phyloP scores from a whole-genome alignment of 805 yeast genomes.

The Zygosaccharomyces pseudorouxii region DNA sequence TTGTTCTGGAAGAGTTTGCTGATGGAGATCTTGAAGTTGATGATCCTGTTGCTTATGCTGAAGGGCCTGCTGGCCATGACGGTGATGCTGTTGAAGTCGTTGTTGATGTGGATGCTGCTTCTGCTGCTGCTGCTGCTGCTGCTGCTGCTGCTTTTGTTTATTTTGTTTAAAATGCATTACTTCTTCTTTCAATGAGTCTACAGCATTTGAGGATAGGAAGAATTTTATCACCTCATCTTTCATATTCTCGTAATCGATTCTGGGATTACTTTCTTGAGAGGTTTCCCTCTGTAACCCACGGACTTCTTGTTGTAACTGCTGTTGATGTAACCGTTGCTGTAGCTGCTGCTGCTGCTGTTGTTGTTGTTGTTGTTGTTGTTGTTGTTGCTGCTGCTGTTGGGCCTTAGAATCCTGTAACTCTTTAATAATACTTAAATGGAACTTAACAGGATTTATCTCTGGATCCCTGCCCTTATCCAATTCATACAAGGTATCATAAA shows the following conservation, averaged over 20 bases:
- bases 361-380: conserved; percentile 4
- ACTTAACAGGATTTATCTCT: conserved; percentile 32
- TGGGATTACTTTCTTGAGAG: background rate
- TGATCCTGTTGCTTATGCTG: background rate
- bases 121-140: conserved; percentile 6
- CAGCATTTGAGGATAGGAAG: conserved; percentile 25
- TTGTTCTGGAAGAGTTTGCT: background rate
- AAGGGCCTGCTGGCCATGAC: background rate
- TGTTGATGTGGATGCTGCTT: conserved; percentile 1
- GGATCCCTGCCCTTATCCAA: conserved; percentile 39
- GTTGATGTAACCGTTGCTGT: conserved; percentile 11
- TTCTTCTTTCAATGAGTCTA: conserved; percentile 30
- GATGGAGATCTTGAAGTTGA: background rate
- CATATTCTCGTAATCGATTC: conserved; percentile 16
- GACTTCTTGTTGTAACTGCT: background rate
- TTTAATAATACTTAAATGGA: conserved; percentile 33
- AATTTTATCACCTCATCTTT: conserved; percentile 24
- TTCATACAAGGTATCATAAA: conserved; percentile 65
- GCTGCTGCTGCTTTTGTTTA: conserved; percentile 22
- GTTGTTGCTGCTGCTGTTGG: conserved; percentile 9
- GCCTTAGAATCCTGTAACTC: conserved; percentile 30
- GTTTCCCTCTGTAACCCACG: background rate
- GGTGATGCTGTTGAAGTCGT: background rate
- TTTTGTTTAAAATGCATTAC: conserved; percentile 33
- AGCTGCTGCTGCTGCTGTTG: conserved; percentile 1